phyloP scores from a whole-genome alignment of 257 asterid genomes.

The Solanum megistacrolobum region DNA sequence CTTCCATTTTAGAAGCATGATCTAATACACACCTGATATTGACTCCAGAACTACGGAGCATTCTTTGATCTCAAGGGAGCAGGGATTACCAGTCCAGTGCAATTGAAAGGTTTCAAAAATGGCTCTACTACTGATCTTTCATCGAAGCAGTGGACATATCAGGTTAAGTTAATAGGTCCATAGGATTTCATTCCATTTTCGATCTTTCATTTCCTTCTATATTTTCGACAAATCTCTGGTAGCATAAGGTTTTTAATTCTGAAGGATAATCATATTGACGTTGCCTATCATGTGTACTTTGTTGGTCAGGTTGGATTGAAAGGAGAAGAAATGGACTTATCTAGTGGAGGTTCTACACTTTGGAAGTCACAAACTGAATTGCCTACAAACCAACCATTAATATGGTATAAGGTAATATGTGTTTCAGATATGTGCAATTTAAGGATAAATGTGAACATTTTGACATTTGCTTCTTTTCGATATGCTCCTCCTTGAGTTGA shows the following conservation, averaged over 20 bases:
- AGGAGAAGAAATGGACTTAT: conserved; percentile 62
- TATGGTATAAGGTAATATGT: conserved; percentile 80
- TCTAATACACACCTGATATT: conserved; percentile 6
- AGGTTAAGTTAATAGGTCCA: conserved; percentile 25
- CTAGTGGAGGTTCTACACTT: conserved; percentile 53
- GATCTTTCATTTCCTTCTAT: background rate
- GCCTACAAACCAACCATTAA: conserved; percentile 71
- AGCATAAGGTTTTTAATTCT: background rate
- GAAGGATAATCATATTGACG: background rate
- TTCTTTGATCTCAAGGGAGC: conserved; percentile 48
- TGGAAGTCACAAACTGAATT: conserved; percentile 50
- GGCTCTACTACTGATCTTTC: conserved; percentile 56
- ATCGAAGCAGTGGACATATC: conserved; percentile 57
- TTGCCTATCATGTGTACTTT: background rate
- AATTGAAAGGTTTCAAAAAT: conserved; percentile 32
- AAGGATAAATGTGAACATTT: background rate
- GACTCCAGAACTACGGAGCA: conserved; percentile 63
- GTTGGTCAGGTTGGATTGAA: conserved; percentile 63
- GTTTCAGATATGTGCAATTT: background rate
- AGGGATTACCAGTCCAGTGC: conserved; percentile 69
- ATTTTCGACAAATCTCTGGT: background rate
- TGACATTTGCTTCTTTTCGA: background rate
- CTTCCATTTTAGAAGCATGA: background rate
- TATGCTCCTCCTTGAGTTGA: background rate
- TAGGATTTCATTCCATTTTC: background rate